Base-by-base conservation (phyloP, 352 stramenopile genomes). In the Lagenidium sp. region DNA sequence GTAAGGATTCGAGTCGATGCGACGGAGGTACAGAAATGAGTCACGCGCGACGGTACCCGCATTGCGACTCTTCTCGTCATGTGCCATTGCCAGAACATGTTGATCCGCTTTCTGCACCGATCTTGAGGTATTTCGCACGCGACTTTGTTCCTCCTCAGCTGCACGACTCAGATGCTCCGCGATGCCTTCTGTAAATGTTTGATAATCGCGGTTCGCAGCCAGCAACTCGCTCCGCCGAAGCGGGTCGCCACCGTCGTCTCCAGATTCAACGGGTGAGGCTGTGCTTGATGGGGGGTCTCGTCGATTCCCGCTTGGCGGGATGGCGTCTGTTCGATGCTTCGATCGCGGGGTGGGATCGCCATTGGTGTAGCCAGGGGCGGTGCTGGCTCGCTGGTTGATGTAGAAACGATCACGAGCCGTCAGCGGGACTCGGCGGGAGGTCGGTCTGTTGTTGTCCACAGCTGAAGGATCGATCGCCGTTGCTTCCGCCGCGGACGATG, bases 1-100 rank as follows among this genome's bases (percentile, higher is more conserved):
- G 55, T 90, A 90, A 32, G 78, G 78, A 29, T 90, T 87, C 4
- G 74, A 79, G 41, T 85, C 69, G 22, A 84, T 65, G 4, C 78
- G 61, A 3, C 61, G 55, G 23, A 90, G 51, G 40, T 90, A 90
- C n/a, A 90, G 55, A 36, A 90, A 90, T 2, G 78, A 85, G 32
- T 87, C 72, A 1, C 48, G 47, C 8, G 63, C 44, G n/a, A 76
- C 50, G 5, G 57, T 20, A 19, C 25, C 23, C n/a, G n/a, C n/a
- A n/a, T n/a, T n/a, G n/a, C n/a, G n/a, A n/a, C n/a, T n/a, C n/a
- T n/a, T n/a, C 53, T 61, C 20, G 31, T 61, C n/a, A 51, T 47
- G 41, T 47, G 46, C 15, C 30, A 52, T 28, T 42, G 45, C 41
- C 31, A 47, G 23, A 57, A 50, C 41, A 18, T 20, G n/a, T 35